phyloP scores from a whole-genome alignment of 1,284 basidiomycete genomes.

The Trichosporon asahii region DNA sequence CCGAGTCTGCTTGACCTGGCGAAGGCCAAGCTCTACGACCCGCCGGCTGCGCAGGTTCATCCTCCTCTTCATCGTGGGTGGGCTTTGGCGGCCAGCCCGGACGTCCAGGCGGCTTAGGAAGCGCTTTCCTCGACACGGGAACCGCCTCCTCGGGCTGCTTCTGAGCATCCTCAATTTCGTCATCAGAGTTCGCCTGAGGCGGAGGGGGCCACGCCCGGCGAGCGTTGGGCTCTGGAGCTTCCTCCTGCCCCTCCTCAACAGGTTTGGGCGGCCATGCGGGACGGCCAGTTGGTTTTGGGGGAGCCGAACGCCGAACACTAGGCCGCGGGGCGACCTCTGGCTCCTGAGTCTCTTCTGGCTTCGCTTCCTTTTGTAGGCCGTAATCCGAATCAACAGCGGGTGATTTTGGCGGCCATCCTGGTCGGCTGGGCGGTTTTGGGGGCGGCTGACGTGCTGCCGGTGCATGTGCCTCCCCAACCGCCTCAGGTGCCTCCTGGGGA shows the following conservation, averaged over 20 bases:
- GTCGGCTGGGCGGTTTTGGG: too few relatives aligned
- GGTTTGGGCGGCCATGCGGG: not conserved
- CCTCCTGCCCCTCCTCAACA: not conserved
- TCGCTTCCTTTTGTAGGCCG: too few relatives aligned
- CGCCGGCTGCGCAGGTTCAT: not conserved
- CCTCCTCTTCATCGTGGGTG: not conserved
- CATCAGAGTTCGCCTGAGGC: not conserved
- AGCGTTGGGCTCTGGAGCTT: not conserved
- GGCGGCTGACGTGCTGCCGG: too few relatives aligned
- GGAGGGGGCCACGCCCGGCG: not conserved
- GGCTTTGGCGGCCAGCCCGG: not conserved
- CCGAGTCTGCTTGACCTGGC: not conserved
- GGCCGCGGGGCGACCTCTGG: too few relatives aligned
- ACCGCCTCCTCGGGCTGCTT: not conserved
- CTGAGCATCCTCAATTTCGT: not conserved
- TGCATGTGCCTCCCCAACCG: too few relatives aligned
- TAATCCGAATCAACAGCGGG: too few relatives aligned
- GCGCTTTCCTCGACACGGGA: not conserved
- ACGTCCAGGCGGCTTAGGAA: not conserved
- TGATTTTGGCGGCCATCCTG: too few relatives aligned
- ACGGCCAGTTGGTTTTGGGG: not conserved
- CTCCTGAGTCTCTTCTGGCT: too few relatives aligned
- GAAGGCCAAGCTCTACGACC: not conserved
- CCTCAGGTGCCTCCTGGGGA: too few relatives aligned
- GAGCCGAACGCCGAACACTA: too few relatives aligned